phyloP scores from a whole-genome alignment of 768 basidiomycete species.

The Lentinula detonsa region DNA sequence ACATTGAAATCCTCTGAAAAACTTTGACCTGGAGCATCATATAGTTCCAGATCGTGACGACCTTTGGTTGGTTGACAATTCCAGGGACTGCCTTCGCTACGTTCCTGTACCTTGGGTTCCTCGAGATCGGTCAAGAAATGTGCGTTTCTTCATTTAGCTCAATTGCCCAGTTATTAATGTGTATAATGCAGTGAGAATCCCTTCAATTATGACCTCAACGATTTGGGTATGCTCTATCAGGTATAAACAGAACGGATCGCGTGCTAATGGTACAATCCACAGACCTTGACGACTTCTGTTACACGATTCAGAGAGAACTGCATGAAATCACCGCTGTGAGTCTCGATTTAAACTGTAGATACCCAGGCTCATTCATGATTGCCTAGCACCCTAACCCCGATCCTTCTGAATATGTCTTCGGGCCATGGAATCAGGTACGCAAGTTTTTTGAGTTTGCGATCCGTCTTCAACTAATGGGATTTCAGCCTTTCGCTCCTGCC shows the following conservation, averaged over 20 bases:
- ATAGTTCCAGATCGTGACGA: conserved; percentile 17
- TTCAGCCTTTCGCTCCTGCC: conserved; percentile 58
- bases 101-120: conserved; percentile 60
- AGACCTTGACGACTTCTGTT: conserved; percentile 67
- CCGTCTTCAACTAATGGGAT: not conserved
- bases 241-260: not conserved
- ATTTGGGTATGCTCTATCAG: conserved; percentile 38
- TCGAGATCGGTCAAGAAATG: conserved; percentile 68
- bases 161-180: not conserved
- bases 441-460: not conserved
- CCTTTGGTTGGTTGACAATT: conserved; percentile 41
- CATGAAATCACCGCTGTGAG: conserved; percentile 68
- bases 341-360: conserved; percentile 8
- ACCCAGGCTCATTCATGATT: conserved; percentile 11
- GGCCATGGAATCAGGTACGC: conserved; percentile 36
- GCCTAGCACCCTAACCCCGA: conserved; percentile 48
- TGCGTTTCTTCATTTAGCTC: conserved; percentile 14
- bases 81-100: conserved; percentile 58
- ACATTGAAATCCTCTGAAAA: not conserved
- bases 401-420: conserved; percentile 50
- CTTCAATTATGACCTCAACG: conserved; percentile 63
- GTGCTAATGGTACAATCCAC: not conserved
- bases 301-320: conserved; percentile 60
- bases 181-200: conserved; percentile 47
- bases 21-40: not conserved